Evolutionary conservation across 768 basidiomycete genomes (phyloP).

Genomic region (Boletus fagicola): DNA sequence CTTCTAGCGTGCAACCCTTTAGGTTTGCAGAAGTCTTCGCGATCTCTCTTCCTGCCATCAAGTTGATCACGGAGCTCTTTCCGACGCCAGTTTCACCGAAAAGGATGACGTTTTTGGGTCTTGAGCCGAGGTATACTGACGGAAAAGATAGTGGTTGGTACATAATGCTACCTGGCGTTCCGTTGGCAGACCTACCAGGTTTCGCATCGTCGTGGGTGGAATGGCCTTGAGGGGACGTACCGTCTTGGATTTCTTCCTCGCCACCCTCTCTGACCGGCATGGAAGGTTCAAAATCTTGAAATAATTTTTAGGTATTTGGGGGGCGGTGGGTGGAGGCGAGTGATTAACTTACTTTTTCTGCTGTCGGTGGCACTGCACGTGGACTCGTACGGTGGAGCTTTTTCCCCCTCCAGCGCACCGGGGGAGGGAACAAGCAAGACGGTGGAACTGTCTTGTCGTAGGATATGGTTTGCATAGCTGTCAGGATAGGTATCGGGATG

Average conservation of each 20-base stretch:
- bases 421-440: background rate
- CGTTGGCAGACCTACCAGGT: background rate
- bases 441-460: background rate
- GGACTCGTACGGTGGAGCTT: background rate
- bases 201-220: background rate
- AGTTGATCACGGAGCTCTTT: constrained; percentile 12
- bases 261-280: background rate
- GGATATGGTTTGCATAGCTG: too few relatives aligned
- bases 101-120: constrained; percentile 1
- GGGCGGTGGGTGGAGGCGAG: background rate
- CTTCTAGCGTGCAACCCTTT: background rate
- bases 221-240: background rate
- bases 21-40: background rate
- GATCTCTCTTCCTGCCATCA: background rate
- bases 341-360: background rate
- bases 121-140: background rate
- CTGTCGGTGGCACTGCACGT: background rate
- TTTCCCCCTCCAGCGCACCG: background rate
- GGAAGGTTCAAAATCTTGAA: background rate
- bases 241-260: background rate
- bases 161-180: background rate
- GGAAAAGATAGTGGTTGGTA: background rate
- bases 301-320: too few relatives aligned
- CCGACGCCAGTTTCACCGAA: constrained; percentile 12
- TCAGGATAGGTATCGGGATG: background rate